A percentile compares a stretch with the other conserved stretches of the same genome.
Evolutionary conservation across 805 yeast species (phyloP).

Genomic region (Hyphopichia homilentoma): DNA sequence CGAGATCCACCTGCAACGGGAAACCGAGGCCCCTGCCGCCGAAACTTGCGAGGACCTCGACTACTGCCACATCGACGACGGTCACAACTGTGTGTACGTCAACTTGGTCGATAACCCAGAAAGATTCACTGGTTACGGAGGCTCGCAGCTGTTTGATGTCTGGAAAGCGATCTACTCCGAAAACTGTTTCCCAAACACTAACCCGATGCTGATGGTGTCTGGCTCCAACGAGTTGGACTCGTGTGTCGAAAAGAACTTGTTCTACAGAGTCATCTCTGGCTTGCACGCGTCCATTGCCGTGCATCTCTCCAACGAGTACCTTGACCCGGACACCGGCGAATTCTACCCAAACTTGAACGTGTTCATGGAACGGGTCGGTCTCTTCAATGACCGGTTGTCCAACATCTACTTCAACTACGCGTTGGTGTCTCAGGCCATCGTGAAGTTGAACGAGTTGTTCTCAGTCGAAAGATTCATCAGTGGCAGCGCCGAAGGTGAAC

Average conservation of each 20-base stretch:
- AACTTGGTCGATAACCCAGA: slow-evolving; percentile 89
- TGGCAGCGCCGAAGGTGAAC: slow-evolving; percentile 13
- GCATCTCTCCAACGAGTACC: slow-evolving; percentile 81
- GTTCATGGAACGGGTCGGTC: slow-evolving; percentile 88
- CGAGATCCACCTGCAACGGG: slow-evolving; percentile 24
- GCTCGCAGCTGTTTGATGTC: slow-evolving; percentile 84
- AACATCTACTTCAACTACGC: slow-evolving; percentile 93
- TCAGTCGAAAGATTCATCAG: slow-evolving; percentile 23
- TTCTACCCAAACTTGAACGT: slow-evolving; percentile 82
- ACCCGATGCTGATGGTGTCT: slow-evolving; percentile 29
- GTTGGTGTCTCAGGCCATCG: slow-evolving; percentile 73
- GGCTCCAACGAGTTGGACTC: slow-evolving; percentile 35
- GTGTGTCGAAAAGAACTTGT: slow-evolving; percentile 84
- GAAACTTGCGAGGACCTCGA: slow-evolving; percentile 46
- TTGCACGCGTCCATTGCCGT: slow-evolving; percentile 95
- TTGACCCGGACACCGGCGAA: slow-evolving; percentile 59
- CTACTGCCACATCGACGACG: slow-evolving; percentile 66
- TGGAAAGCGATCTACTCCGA: slow-evolving; percentile 93
- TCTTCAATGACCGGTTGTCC: slow-evolving; percentile 81
- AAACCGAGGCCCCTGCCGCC: slow-evolving; percentile 11
- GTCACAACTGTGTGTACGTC: slow-evolving; percentile 74
- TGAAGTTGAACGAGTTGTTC: slow-evolving; percentile 45
- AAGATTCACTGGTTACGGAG: slow-evolving; percentile 94
- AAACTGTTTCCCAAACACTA: slow-evolving; percentile 70
- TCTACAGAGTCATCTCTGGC: slow-evolving; percentile 84